A percentile compares a stretch with the other conserved stretches of the same genome.
These are phyloP conservation scores for Fistulifera pelliculosa DNA, from an alignment of 108 stramenopile species.

Conservation along the genomic window DNA sequence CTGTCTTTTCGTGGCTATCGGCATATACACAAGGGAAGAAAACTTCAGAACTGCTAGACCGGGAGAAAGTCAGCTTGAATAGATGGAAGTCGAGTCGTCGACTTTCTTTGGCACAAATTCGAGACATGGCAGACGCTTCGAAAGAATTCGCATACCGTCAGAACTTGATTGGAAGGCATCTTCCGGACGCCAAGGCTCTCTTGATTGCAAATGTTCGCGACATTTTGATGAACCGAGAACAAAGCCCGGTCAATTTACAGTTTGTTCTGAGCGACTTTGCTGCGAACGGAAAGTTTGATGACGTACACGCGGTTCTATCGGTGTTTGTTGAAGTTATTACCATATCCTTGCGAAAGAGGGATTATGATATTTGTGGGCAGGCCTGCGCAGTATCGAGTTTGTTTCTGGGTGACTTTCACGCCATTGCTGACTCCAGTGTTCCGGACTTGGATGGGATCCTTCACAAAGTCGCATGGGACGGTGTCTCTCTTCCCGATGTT, in stretches of 20 bases:
- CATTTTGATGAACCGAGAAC: background rate
- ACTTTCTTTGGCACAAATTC: slow-evolving; percentile 44
- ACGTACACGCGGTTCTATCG: background rate
- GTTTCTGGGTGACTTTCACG: too few relatives aligned
- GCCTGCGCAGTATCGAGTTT: background rate
- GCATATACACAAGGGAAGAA: slow-evolving; percentile 1
- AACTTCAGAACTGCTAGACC: slow-evolving; percentile 4
- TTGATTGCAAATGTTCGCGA: background rate
- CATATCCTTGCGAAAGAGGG: slow-evolving; percentile 1
- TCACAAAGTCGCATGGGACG: background rate
- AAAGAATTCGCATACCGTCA: slow-evolving; percentile 40
- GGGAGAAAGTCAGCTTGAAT: slow-evolving; percentile 19
- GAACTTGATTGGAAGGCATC: slow-evolving; percentile 14
- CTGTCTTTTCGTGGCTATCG: slow-evolving; percentile 28
- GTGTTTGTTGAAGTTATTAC: background rate
- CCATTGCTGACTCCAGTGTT: too few relatives aligned
- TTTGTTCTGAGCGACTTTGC: background rate
- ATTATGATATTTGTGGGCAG: slow-evolving; percentile 33
- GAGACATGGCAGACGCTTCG: slow-evolving; percentile 35
- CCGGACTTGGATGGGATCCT: too few relatives aligned
- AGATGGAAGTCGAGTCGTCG: slow-evolving; percentile 35
- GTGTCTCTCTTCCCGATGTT: background rate
- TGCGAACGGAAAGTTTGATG: background rate
- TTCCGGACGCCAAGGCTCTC: background rate
- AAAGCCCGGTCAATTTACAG: slow-evolving; percentile 2